phyloP scores from a whole-genome alignment of 2,329 filamentous ascomycete species.

The Colletotrichum gigasporum region DNA sequence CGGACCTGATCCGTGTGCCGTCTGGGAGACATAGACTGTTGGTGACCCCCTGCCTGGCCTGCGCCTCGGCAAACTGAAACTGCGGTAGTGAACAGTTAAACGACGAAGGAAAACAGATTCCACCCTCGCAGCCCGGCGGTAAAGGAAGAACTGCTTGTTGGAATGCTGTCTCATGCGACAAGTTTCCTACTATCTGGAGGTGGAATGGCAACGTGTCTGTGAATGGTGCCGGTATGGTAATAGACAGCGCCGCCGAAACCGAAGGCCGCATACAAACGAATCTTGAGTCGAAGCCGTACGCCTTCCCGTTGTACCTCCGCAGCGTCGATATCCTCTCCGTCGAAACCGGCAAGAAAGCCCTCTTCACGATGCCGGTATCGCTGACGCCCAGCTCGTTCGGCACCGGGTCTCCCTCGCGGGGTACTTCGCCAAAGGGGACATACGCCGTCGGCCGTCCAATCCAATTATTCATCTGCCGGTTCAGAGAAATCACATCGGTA shows the following conservation, averaged over 20 bases:
- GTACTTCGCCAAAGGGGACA: background rate
- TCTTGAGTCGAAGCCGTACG: background rate
- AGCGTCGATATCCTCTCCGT: background rate
- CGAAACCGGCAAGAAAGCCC: background rate
- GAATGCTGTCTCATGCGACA: background rate
- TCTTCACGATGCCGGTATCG: background rate
- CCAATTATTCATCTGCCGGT: slow-evolving; percentile 12
- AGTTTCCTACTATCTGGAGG: background rate
- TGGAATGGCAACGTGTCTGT: background rate
- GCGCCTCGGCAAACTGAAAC: background rate
- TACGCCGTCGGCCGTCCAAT: background rate
- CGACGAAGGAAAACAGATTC: background rate
- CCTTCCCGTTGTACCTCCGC: background rate
- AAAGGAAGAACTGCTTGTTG: background rate
- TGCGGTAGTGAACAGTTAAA: slow-evolving; percentile 4
- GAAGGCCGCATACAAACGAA: slow-evolving; percentile 6
- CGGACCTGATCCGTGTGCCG: background rate
- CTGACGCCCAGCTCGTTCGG: background rate
- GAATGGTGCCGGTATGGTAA: background rate
- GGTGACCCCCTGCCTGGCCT: background rate
- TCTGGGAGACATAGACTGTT: background rate
- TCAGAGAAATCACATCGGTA: background rate
- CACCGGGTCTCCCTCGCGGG: background rate
- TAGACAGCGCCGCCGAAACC: background rate
- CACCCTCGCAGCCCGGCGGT: background rate